These are phyloP conservation scores for Allomyces macrogynus DNA, from an alignment of 192 early-diverging fungal genomes.

Conservation along the genomic window DNA sequence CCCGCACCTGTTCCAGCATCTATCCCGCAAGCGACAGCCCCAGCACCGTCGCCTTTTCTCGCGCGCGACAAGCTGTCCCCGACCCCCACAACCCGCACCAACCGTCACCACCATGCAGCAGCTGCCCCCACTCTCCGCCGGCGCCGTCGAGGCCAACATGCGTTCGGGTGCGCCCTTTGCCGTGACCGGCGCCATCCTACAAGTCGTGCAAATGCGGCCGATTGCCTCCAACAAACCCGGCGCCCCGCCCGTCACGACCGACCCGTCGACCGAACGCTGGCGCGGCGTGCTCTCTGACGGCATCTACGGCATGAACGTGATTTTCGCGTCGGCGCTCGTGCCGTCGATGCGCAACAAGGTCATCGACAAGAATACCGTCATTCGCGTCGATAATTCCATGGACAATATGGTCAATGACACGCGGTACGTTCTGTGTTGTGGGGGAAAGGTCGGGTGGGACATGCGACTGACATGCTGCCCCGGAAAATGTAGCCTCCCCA, in stretches of 20 bases:
- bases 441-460: neutral
- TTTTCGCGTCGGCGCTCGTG: neutral
- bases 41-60: no score
- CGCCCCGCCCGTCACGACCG: neutral
- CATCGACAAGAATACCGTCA: neutral
- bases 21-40: no score
- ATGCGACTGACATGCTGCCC: neutral
- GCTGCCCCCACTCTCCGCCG: neutral
- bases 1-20: no score
- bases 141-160: neutral
- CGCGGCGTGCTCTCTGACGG: neutral
- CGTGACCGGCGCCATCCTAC: neutral
- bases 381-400: neutral
- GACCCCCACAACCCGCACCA: no score
- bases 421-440: neutral
- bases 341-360: neutral
- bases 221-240: neutral
- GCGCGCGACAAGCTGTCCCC: no score
- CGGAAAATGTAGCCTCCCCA: neutral
- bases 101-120: no score
- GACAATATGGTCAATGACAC: neutral
- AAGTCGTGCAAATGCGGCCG: neutral
- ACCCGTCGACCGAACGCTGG: neutral
- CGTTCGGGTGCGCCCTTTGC: neutral
- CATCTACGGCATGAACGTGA: neutral